Evolutionary conservation across 371 early-diverging fungal genomes (phyloP).

Genomic region (Mucor racemosus): DNA sequence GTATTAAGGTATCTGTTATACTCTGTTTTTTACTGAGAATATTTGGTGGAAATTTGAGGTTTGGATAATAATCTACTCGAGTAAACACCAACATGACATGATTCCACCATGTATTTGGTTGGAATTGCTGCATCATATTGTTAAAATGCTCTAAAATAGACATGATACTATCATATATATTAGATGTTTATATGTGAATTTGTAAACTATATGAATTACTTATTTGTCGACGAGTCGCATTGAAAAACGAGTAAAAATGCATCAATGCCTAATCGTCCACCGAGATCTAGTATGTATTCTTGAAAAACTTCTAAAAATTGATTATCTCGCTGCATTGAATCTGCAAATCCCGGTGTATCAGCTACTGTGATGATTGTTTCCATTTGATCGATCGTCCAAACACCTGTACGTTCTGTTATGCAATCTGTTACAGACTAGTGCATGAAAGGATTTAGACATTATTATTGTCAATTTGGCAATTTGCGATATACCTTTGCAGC

Average conservation of each 20-base stretch:
- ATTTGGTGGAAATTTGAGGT: conserved; percentile 17
- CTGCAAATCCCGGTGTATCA: conserved; percentile 61
- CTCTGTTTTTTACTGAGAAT: conserved; percentile 27
- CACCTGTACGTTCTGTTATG: conserved; percentile 54
- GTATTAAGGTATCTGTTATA: conserved; percentile 24
- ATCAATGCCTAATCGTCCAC: conserved; percentile 52
- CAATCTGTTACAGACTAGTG: conserved; percentile 52
- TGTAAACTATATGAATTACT: not conserved
- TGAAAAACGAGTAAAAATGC: conserved; percentile 57
- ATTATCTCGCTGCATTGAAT: conserved; percentile 52
- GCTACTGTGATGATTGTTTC: conserved; percentile 53
- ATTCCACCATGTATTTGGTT: conserved; percentile 49
- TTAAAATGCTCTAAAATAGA: conserved; percentile 46
- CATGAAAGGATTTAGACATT: not conserved
- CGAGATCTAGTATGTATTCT: conserved; percentile 50
- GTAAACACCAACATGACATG: conserved; percentile 61
- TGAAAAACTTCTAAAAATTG: conserved; percentile 45
- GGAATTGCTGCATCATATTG: conserved; percentile 47
- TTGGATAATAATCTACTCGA: conserved; percentile 47
- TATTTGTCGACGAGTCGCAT: conserved; percentile 34
- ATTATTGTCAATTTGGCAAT: not conserved
- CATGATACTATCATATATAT: conserved; percentile 28
- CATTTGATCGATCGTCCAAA: conserved; percentile 47
- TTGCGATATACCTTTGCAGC: conserved; percentile 42
- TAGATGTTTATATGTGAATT: not conserved